Base-by-base conservation (phyloP, 2,329 filamentous ascomycete species). In the Talaromyces sp. region DNA sequence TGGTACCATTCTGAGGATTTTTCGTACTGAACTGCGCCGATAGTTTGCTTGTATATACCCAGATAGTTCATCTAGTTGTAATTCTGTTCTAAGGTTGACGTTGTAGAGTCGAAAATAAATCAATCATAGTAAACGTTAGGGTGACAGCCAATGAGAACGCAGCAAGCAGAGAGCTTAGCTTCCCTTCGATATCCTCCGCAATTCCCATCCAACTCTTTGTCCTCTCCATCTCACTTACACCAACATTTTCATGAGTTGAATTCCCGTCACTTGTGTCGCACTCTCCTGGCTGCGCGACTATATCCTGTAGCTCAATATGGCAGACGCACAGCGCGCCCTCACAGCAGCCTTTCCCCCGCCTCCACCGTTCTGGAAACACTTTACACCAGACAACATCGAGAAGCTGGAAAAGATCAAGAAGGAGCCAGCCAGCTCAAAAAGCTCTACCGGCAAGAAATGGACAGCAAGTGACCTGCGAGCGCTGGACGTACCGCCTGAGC, bases 321-420 rank as follows among this genome's bases (percentile, higher is more conserved):
- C 86, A 65, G 88, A 88, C 61, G 81, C 83, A 66, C 80, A 80
- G 63, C 79, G 82, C 54, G 77, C 78, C 68, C 71, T 81, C 34
- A 84, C 88, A 29, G 87, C 90, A 27, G 87, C 89, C 47, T 97
- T 93, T 75, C 94, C 95, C 27, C 87, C 90, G 61, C 95, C 95
- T 29, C 95, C 95, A 29, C 89, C 90, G 0, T 96, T 97, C 80
- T 98, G 91, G 88, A 89, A 90, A 70, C 85, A 91, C 76, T 98
- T 98, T 79, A 97, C 92, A 0, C 77, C 87, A 2, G 87, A 90
- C 31, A 96, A 94, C 73, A 73, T 91, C 61, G 79, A 86, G 15
- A 87, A 86, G 58, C 78, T 91, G 27, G 78, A 83, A 64, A 73
- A 83, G 45, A 74, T 85, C 62, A 84, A 83, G 69, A 77, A 77